These are phyloP conservation scores for Trichophaea hybrida DNA, from an alignment of 2,329 filamentous ascomycete genomes.

Conservation along the genomic window DNA sequence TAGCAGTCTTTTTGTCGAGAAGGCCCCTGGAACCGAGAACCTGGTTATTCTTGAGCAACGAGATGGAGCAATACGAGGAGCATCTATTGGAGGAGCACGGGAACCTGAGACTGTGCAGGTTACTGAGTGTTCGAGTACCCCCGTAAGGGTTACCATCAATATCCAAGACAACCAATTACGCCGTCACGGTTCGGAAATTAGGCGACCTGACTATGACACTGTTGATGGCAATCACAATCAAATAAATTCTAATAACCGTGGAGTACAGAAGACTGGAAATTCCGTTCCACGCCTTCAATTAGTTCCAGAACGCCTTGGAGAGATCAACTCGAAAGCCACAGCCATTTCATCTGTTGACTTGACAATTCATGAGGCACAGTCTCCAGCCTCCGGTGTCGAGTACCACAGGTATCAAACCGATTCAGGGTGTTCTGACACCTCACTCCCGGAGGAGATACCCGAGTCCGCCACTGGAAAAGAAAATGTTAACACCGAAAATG, in stretches of 20 bases:
- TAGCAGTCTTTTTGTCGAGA: background rate
- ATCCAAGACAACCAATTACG: background rate
- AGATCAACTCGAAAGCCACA: background rate
- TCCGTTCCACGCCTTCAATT: background rate
- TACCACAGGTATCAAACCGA: too few species aligned
- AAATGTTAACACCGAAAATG: background rate
- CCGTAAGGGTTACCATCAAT: background rate
- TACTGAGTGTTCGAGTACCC: background rate
- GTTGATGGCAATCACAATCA: background rate
- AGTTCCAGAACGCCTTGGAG: background rate
- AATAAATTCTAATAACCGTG: background rate
- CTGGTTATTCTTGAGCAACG: background rate
- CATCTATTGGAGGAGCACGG: background rate
- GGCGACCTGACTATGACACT: background rate
- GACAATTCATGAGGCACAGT: too few species aligned
- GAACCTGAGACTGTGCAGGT: background rate
- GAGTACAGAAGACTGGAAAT: background rate
- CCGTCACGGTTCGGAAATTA: background rate
- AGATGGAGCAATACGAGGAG: background rate
- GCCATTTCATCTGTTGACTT: too few species aligned
- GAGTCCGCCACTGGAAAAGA: background rate
- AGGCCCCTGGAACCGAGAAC: constrained; percentile 1
- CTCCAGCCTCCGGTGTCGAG: too few species aligned
- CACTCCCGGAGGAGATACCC: background rate
- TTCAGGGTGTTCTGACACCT: too few species aligned